Evolutionary conservation across 306 rosid species (phyloP).

Genomic region (Vicia sativa): DNA sequence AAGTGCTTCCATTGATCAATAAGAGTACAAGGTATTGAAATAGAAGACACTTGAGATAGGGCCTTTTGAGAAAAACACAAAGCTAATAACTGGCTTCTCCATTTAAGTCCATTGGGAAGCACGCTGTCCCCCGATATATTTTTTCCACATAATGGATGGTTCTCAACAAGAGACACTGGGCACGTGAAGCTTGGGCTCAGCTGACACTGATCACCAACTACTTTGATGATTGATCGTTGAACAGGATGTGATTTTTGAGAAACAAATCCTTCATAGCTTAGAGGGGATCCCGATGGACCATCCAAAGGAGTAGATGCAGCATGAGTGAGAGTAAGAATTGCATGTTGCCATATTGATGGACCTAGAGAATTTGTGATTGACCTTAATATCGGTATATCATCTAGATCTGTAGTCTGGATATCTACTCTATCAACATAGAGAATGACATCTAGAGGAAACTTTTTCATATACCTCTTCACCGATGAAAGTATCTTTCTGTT

Average conservation of each 20-base stretch:
- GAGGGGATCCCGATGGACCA: constrained; percentile 56
- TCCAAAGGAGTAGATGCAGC: constrained; percentile 61
- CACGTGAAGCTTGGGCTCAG: constrained; percentile 42
- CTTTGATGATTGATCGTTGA: constrained; percentile 52
- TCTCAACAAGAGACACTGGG: constrained; percentile 62
- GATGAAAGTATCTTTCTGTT: constrained; percentile 54
- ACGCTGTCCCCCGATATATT: constrained; percentile 33
- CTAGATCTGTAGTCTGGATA: constrained; percentile 39
- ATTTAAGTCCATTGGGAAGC: constrained; percentile 44
- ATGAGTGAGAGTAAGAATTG: constrained; percentile 57
- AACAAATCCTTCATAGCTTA: constrained; percentile 48
- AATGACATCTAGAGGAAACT: constrained; percentile 50
- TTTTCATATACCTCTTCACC: constrained; percentile 44
- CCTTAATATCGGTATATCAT: constrained; percentile 52
- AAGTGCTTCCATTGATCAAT: constrained; percentile 41
- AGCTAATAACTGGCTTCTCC: constrained; percentile 57
- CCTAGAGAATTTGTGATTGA: constrained; percentile 52
- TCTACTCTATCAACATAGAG: constrained; percentile 65
- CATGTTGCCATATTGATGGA: constrained; percentile 55
- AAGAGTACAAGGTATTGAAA: constrained; percentile 34
- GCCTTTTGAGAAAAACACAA: constrained; percentile 56
- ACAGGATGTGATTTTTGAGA: constrained; percentile 51
- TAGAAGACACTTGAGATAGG: constrained; percentile 41
- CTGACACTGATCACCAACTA: constrained; percentile 40
- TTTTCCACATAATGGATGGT: constrained; percentile 48